Evolutionary conservation across 2,329 filamentous ascomycete genomes (phyloP), one percentile per base, ranked within the genome.

Genomic region (Tolypocladium album): DNA sequence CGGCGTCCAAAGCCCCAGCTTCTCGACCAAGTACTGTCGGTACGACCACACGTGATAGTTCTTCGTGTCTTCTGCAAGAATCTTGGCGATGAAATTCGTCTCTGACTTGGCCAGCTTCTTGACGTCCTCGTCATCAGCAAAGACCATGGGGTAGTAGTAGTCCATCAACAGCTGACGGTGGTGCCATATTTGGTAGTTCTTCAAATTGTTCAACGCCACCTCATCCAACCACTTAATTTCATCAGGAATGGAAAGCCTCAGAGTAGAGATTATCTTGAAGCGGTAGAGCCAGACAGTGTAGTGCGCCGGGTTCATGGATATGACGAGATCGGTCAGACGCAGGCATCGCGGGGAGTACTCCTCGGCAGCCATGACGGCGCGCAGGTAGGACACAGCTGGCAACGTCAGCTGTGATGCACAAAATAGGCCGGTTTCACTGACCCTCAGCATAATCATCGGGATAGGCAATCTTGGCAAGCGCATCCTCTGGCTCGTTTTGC

Each of bases 31-130:
- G 69, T 83, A 86, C 72, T 96, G 91, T 61, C 94, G 83, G 77
- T 97, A 99, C 59, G 88, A 91, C 94, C 94, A 99, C 56, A 97
- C 94, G 72, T 99, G 94, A 73, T 99, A 97, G 78, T 99, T 99
- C 77, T 99, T 99, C 57, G 88, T 85, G 72, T 99, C 94, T 67
- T 89, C 82, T 47, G 81, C 82, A 59, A 99, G 87, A 83, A 99
- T 97, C 55, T 81, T 75, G 61, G 81, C 82, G 61, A 97, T 82
- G 72, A 97, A 97, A 17, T 79, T 80, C 24, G 82, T 79, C 75
- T 99, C 94, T 4, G 82, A 83, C 4, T 79, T 72, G 13, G 83
- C 84, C 58, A 90, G 80, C 61, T 66, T 66, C 79, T 80, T 66
- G 78, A 86, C 62, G 77, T 82, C 73, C 77, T 80, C 72, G 76